Evolutionary conservation across 2,329 filamentous ascomycete genomes (phyloP).

Genomic region (Aspergillus pseudotamarii): DNA sequence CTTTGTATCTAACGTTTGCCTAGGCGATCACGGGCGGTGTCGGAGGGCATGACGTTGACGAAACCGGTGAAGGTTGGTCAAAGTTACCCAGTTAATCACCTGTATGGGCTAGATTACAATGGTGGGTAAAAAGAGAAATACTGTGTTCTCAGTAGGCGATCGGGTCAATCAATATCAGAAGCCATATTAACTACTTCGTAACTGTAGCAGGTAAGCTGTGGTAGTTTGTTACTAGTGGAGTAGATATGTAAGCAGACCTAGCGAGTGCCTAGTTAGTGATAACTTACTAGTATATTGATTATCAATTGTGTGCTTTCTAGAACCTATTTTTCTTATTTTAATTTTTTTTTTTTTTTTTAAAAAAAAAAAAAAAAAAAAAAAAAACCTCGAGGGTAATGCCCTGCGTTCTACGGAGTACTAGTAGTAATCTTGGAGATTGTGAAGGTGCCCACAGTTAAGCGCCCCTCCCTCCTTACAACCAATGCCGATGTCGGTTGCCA

Average conservation of each 20-base stretch:
- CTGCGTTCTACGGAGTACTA: background rate
- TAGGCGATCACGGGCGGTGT: conserved; percentile 8
- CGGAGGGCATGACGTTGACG: conserved; percentile 10
- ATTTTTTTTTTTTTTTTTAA: background rate
- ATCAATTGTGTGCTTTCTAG: conserved; percentile 19
- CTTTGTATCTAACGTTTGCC: background rate
- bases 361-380: no score
- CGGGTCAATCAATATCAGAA: background rate
- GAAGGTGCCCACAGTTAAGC: background rate
- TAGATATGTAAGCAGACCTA: background rate
- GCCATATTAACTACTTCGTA: background rate
- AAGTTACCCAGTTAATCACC: conserved; percentile 1
- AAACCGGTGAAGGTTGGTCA: background rate
- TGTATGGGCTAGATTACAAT: background rate
- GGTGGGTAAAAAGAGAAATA: background rate
- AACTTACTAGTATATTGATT: conserved; percentile 16
- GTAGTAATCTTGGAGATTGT: background rate
- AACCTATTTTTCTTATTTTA: background rate
- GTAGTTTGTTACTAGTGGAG: background rate
- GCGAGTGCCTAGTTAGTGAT: background rate
- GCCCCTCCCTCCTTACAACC: background rate
- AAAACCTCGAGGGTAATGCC: background rate
- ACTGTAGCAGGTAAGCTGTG: background rate
- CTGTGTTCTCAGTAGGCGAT: background rate
- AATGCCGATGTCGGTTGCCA: conserved; percentile 20